A percentile compares a stretch with the other conserved stretches of the same genome.
Conservation (phyloP, 495 filamentous ascomycete species). For the Aspergillus carlsbadensis region DNA sequence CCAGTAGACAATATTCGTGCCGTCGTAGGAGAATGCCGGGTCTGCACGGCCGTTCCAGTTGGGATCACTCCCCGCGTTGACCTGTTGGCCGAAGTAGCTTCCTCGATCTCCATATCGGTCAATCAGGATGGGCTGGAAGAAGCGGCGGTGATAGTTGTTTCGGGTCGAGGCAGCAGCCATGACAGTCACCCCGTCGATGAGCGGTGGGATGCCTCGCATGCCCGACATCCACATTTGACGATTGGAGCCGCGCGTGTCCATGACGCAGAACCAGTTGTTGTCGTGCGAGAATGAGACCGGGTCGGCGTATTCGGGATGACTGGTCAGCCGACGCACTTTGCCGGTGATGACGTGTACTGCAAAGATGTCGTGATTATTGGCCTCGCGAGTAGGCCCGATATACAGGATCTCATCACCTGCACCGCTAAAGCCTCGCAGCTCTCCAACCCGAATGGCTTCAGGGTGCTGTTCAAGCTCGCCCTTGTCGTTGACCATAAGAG, state of each 20-base stretch:
- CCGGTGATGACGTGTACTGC: slow-evolving; percentile 23
- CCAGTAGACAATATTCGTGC: slow-evolving; percentile 22
- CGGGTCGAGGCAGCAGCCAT: slow-evolving; percentile 19
- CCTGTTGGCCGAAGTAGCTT: slow-evolving; percentile 24
- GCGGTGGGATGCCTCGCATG: slow-evolving; percentile 21
- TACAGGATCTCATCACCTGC: slow-evolving; percentile 22
- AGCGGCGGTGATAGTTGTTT: slow-evolving; percentile 24
- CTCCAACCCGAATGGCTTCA: slow-evolving; percentile 21
- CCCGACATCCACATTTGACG: slow-evolving; percentile 27
- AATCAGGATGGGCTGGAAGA: slow-evolving; percentile 24
- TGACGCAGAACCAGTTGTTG: slow-evolving; percentile 20
- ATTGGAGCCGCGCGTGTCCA: slow-evolving; percentile 23
- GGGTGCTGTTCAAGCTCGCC: slow-evolving; percentile 13
- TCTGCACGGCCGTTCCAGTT: slow-evolving; percentile 29
- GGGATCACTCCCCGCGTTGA: slow-evolving; percentile 23
- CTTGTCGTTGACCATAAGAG: slow-evolving; percentile 3
- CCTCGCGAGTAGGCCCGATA: slow-evolving; percentile 20
- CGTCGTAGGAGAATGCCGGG: slow-evolving; percentile 24
- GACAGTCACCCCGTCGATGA: slow-evolving; percentile 18
- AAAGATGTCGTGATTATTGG: slow-evolving; percentile 27
- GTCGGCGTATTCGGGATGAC: slow-evolving; percentile 26
- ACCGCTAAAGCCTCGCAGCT: slow-evolving; percentile 25
- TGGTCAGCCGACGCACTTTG: slow-evolving; percentile 22
- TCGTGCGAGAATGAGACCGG: slow-evolving; percentile 24
- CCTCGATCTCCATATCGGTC: slow-evolving; percentile 21